phyloP scores from a whole-genome alignment of 495 filamentous ascomycete genomes.

The Lindgomyces ingoldianus region DNA sequence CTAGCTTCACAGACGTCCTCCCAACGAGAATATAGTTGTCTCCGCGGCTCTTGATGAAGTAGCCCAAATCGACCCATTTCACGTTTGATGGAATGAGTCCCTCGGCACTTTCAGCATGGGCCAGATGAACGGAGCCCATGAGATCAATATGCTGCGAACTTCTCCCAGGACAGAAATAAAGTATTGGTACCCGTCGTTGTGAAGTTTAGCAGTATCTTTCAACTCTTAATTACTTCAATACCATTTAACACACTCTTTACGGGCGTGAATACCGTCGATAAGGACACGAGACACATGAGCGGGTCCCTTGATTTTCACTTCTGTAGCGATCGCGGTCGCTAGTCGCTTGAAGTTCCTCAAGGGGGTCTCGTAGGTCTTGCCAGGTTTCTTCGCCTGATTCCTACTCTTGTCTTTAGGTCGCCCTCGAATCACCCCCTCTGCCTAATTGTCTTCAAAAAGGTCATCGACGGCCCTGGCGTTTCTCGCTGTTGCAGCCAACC shows the following conservation, averaged over 20 bases:
- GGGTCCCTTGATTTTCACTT: not conserved
- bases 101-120: not conserved
- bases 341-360: not conserved
- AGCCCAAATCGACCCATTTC: constrained; percentile 6
- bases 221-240: not conserved
- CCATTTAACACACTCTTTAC: not conserved
- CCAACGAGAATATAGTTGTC: not conserved
- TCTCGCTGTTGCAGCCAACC: not conserved
- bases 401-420: not conserved
- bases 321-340: not conserved
- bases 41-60: not conserved
- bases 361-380: not conserved
- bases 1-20: not conserved
- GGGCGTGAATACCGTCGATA: not conserved
- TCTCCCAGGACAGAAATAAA: constrained; percentile 6
- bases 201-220: not conserved
- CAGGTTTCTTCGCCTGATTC: not conserved
- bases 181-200: constrained; percentile 1
- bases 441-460: not conserved
- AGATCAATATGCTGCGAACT: not conserved
- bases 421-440: not conserved
- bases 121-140: not conserved
- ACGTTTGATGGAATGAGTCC: not conserved
- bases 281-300: not conserved
- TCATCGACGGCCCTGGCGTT: not conserved